Conservation (phyloP, 2,329 filamentous ascomycete species). For the Phialophora macrospora region DNA sequence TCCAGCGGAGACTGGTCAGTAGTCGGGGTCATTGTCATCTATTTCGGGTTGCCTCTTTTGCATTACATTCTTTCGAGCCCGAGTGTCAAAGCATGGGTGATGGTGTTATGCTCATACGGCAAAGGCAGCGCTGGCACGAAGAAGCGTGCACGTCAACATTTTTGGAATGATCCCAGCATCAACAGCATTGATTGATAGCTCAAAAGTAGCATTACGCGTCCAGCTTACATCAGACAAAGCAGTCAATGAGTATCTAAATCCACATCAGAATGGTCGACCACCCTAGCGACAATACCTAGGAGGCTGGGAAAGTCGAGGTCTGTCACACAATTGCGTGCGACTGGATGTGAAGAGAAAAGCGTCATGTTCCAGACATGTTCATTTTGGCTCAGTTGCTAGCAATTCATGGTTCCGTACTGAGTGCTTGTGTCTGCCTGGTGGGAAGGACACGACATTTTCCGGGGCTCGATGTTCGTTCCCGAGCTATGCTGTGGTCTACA, state of each 20-base stretch:
- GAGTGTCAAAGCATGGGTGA: not conserved
- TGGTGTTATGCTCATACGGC: not conserved
- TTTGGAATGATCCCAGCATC: not conserved
- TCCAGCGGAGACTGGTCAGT: not conserved
- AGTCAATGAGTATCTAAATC: not conserved
- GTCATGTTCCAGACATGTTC: not conserved
- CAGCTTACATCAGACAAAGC: not conserved
- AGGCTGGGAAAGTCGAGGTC: not conserved
- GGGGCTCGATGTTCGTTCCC: not conserved
- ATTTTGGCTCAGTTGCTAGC: not conserved
- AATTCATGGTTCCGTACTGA: not conserved
- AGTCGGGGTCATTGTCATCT: not conserved
- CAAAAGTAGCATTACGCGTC: not conserved
- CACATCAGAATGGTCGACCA: not conserved
- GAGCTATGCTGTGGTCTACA: not conserved
- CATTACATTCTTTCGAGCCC: not conserved
- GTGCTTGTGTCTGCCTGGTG: not conserved
- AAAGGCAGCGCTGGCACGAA: not conserved
- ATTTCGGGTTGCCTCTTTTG: not conserved
- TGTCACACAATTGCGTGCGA: not conserved
- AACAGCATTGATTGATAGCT: conserved; percentile 1
- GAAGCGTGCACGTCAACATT: not conserved
- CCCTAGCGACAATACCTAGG: not conserved
- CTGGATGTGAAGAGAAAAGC: not conserved
- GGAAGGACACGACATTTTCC: not conserved